Evolutionary conservation across 1,284 basidiomycete species (phyloP).

Genomic region (Fomitiporia mediterranea): DNA sequence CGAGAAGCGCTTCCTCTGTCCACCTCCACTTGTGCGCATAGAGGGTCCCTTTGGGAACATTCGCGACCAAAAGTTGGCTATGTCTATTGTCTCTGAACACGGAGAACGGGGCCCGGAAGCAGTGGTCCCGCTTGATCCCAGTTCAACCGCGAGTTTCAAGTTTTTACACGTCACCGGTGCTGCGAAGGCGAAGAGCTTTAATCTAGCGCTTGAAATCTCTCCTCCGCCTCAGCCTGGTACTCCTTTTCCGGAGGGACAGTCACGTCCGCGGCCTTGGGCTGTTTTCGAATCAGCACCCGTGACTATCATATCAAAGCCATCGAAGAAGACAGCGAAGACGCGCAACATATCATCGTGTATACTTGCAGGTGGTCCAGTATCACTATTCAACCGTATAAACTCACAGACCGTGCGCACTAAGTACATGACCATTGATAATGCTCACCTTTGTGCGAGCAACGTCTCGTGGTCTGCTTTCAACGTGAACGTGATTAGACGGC

Average conservation of each 20-base stretch:
- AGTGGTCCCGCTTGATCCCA: conserved; percentile 73
- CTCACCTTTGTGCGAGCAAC: conserved; percentile 81
- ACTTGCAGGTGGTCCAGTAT: conserved; percentile 84
- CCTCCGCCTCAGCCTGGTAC: conserved; percentile 55
- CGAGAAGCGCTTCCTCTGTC: conserved; percentile 88
- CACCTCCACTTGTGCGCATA: conserved; percentile 84
- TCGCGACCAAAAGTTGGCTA: conserved; percentile 73
- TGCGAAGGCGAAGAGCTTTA: conserved; percentile 86
- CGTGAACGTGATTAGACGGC: conserved; percentile 74
- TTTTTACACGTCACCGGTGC: conserved; percentile 86
- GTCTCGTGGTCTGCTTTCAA: conserved; percentile 91
- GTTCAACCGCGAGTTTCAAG: conserved; percentile 84
- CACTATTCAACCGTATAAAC: conserved; percentile 95
- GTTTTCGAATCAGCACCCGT: conserved; percentile 89
- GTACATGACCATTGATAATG: conserved; percentile 89
- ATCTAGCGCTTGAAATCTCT: conserved; percentile 77
- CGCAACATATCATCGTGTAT: conserved; percentile 92
- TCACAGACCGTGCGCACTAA: conserved; percentile 96
- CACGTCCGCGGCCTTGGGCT: conserved; percentile 70
- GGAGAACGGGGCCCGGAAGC: conserved; percentile 81
- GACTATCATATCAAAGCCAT: conserved; percentile 94
- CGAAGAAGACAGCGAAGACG: conserved; percentile 95
- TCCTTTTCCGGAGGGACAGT: conserved; percentile 46
- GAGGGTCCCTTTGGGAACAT: conserved; percentile 80
- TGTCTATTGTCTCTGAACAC: conserved; percentile 81